Evolutionary conservation across 129 eudicot genomes (phyloP).

Genomic region (Glebionis coronaria): DNA sequence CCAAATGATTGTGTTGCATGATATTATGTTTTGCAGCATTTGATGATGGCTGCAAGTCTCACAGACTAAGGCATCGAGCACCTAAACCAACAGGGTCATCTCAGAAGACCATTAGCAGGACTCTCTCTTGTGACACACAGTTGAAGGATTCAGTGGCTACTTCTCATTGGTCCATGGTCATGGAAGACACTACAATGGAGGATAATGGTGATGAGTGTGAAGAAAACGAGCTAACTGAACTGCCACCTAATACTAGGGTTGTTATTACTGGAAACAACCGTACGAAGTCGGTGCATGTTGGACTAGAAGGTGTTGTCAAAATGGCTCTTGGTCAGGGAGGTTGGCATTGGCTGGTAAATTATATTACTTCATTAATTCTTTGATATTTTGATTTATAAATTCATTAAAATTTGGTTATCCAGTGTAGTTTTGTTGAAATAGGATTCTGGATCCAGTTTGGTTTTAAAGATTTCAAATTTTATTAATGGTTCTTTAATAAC

Average conservation of each 20-base stretch:
- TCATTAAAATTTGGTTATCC: no score
- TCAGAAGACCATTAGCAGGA: constrained; percentile 44
- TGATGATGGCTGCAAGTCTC: constrained; percentile 56
- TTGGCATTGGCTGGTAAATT: constrained; percentile 82
- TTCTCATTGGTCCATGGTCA: constrained; percentile 50
- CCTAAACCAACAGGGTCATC: constrained; percentile 21
- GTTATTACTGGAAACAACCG: constrained; percentile 75
- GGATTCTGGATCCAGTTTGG: no score
- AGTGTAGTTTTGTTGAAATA: no score
- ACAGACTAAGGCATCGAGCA: constrained; percentile 55
- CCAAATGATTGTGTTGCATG: constrained; percentile 14
- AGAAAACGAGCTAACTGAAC: constrained; percentile 56
- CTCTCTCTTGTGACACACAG: constrained; percentile 55
- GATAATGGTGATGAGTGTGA: constrained; percentile 7
- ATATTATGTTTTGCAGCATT: constrained; percentile 32
- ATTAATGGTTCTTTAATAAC: no score
- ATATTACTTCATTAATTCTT: background rate
- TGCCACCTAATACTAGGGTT: constrained; percentile 67
- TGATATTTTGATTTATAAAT: no score
- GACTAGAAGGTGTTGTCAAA: constrained; percentile 70
- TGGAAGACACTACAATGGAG: constrained; percentile 31
- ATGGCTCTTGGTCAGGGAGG: constrained; percentile 86
- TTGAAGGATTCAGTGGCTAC: constrained; percentile 43
- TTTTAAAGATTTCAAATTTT: no score
- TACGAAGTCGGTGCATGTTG: constrained; percentile 32